Conservation (phyloP, 2,329 filamentous ascomycete genomes). For the Phialophora macrospora region DNA sequence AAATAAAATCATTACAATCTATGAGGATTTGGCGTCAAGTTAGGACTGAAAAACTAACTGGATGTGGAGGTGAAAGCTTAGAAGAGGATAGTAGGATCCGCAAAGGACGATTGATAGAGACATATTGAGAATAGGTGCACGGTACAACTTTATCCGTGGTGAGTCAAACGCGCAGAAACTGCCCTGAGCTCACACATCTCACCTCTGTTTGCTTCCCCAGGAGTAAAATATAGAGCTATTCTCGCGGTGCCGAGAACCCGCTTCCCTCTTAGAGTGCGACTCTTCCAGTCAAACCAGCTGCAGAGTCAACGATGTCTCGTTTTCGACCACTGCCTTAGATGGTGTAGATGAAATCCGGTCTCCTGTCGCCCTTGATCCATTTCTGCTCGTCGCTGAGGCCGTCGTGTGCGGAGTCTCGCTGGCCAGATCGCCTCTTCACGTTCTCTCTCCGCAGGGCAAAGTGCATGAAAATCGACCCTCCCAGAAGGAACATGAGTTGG, state of each 20-base stretch:
- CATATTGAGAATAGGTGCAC: slow-evolving; percentile 4
- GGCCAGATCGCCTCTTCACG: slow-evolving; percentile 15
- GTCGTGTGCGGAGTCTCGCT: slow-evolving; percentile 28
- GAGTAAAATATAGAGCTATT: slow-evolving; percentile 5
- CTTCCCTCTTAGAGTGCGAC: slow-evolving; percentile 5
- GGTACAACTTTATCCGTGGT: neutral
- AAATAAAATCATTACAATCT: too few species aligned
- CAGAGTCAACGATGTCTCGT: slow-evolving; percentile 1
- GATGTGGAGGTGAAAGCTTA: too few species aligned
- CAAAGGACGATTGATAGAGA: neutral
- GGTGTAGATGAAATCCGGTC: slow-evolving; percentile 21
- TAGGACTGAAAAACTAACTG: too few species aligned
- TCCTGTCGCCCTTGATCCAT: slow-evolving; percentile 28
- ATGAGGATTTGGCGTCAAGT: too few species aligned
- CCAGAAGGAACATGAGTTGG: slow-evolving; percentile 68
- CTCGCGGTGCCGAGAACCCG: neutral
- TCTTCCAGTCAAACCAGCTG: neutral
- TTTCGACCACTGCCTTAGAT: slow-evolving; percentile 7
- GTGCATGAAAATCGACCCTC: slow-evolving; percentile 53
- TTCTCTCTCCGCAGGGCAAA: slow-evolving; percentile 31
- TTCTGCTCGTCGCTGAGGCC: slow-evolving; percentile 24
- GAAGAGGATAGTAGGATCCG: too few species aligned
- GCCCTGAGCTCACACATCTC: neutral
- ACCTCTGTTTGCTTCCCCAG: slow-evolving; percentile 2
- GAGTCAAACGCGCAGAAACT: neutral